These are phyloP conservation scores for Liquidambar formosana DNA, from an alignment of 164 flowering plant genomes.

Conservation along the genomic window DNA sequence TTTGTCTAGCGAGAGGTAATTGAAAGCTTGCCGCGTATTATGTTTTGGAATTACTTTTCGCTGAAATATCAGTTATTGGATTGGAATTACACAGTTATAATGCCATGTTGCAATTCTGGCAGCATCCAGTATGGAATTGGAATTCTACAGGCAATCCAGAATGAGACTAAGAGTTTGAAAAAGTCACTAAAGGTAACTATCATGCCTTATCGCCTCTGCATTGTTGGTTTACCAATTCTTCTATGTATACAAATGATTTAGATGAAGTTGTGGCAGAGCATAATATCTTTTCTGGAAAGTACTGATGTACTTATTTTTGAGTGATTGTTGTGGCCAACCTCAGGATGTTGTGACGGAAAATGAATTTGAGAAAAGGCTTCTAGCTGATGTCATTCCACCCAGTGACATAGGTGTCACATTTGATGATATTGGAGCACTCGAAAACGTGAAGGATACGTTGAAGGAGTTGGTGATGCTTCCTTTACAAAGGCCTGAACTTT, in stretches of 20 bases:
- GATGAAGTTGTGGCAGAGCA: background rate
- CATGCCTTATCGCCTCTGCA: background rate
- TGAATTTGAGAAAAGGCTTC: conserved; percentile 90
- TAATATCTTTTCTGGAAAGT: background rate
- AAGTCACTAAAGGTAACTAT: conserved; percentile 75
- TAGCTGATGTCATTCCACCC: conserved; percentile 85
- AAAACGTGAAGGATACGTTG: conserved; percentile 84
- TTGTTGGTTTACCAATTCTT: background rate
- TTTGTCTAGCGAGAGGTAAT: conserved; percentile 65
- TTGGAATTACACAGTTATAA: conserved; percentile 9
- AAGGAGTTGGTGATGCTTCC: conserved; percentile 96
- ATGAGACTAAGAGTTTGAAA: conserved; percentile 75
- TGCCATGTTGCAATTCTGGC: conserved; percentile 28
- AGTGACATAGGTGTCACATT: conserved; percentile 88
- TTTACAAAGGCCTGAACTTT: conserved; percentile 85
- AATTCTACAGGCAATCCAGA: conserved; percentile 62
- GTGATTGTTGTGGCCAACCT: background rate
- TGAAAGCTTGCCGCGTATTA: background rate
- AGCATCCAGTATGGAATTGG: conserved; percentile 74
- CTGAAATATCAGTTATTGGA: conserved; percentile 10
- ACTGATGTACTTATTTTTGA: background rate
- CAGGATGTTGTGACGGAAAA: conserved; percentile 93
- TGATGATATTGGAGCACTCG: conserved; percentile 92
- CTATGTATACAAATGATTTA: background rate
- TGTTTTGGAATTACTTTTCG: conserved; percentile 2